Base-by-base conservation (phyloP, 306 rosid species). In the Medicago ruthenica region DNA sequence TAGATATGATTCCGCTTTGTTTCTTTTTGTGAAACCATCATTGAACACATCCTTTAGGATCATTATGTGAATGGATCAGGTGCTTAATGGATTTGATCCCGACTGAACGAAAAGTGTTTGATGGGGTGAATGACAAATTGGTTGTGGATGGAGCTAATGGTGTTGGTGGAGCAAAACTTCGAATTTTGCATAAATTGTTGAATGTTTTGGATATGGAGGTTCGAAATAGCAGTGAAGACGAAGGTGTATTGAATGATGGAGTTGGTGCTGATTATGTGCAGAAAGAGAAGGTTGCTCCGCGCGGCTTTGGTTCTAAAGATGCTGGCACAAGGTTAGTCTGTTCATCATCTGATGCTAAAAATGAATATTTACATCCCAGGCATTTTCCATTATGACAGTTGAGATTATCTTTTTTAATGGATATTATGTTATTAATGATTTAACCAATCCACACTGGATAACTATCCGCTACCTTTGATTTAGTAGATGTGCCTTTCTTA, bases 231-330 rank as follows among this genome's bases (percentile, higher is more conserved):
- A 83, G 96, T 76, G 86, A 85, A 71, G 92, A 83, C 80, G 92
- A 85, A 74, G 98, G 97, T 31, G 85, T 90, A 31, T 86, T 92
- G 60, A 95, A 95, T 77, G 97, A 95, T 66, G 97, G 97, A 54
- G 98, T 90, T 27, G 98, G 98, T 50, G 98, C 98, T 68, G 98
- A 92, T 89, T 92, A 82, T 79, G 98, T 92, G 89, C 98, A 95
- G 84, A 95, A 95, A 84, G 98, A 95, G 88, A 95, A 92, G 88
- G 85, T 85, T 61, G 88, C 81, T 80, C 97, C 98, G 0, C 66
- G 34, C 66, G 79, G 89, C 31, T 90, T 95, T 87, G 85, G 89
- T 75, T 81, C 91, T 14, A 80, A 85, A 54, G 96, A 95, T 21
- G 77, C 85, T 22, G 93, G 93, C 76, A 77, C 76, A 74, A 92